Base-by-base conservation (phyloP, 1,284 basidiomycete genomes). In the Phaffia rhodozyma region DNA sequence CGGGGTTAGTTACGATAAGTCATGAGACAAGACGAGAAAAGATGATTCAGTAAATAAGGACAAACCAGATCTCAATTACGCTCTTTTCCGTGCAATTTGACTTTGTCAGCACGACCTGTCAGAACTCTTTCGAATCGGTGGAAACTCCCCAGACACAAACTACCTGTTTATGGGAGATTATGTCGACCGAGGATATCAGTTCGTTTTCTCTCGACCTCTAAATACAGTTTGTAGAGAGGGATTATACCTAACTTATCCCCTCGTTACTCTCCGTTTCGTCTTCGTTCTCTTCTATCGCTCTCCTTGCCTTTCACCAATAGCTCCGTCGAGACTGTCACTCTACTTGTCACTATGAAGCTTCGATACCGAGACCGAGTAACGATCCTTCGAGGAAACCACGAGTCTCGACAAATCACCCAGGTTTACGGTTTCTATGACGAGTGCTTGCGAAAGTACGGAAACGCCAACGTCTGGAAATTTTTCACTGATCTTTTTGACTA, bases 111-210 rank as follows among this genome's bases (percentile, higher is more conserved):
- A 97, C 78, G 96, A 99, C 80, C 86, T 99, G 63, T 96, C 92
- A 67, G 96, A 98, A 77, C 86, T 99, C 55, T 99, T 99, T 80
- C 87, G 93, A 63, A 98, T 99, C 75, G 94, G 96, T 61, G 96
- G 94, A 67, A 97, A 97, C 80, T 97, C 93, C 53, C 96, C 94
- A 66, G 96, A 98, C 79, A 97, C 96, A 68, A 99, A 98, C 79
- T 99, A 99, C 78, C 87, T 99, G 70, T 99, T 99, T 81, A 99
- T 99, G 96, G 96, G 96, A 55, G 94, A 99, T 81, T 98, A 97
- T 74, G 96, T 98, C 70, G 96, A 98, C 80, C 86, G 96, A 73
- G 94, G 94, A 32, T 98, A 97, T 81, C 98, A 98, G 61, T 63
- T 47, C 43, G 61, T 58, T 38, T 32, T 11, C 34, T 21, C 38